Percentiles rank a stretch among this genome's conserved stretches.
These are phyloP conservation scores for Blastomyces gilchristii DNA, from an alignment of 2,329 filamentous ascomycete genomes.

Conservation along the genomic window DNA sequence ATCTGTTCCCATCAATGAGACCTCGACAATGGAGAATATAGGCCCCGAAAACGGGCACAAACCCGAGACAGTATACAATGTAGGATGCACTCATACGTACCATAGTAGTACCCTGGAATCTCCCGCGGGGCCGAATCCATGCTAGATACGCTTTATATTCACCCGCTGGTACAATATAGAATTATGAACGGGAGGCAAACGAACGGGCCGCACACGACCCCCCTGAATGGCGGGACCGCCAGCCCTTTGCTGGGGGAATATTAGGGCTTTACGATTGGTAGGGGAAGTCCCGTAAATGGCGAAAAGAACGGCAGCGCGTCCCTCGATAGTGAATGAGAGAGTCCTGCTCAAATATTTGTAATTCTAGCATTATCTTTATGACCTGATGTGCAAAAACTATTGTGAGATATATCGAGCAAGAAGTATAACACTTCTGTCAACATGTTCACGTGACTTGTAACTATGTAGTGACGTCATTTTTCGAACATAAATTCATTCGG, in stretches of 20 bases:
- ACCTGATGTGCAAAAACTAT: background rate
- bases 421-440: no score
- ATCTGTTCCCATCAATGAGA: background rate
- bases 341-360: background rate
- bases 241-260: background rate
- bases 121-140: constrained; percentile 13
- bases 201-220: background rate
- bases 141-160: background rate
- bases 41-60: background rate
- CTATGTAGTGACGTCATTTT: background rate
- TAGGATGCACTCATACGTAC: constrained; percentile 24
- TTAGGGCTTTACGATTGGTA: background rate
- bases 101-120: constrained; percentile 49
- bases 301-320: background rate
- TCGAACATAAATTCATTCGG: background rate
- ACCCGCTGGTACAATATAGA: background rate
- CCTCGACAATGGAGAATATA: background rate
- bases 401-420: background rate
- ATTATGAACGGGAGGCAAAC: background rate
- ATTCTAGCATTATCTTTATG: background rate
- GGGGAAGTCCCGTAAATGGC: background rate
- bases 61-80: background rate
- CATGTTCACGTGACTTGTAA: background rate
- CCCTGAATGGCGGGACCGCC: background rate
- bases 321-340: background rate